These are phyloP conservation scores for Aspergillus carbonarius DNA, from an alignment of 2,329 filamentous ascomycete genomes.

Conservation along the genomic window DNA sequence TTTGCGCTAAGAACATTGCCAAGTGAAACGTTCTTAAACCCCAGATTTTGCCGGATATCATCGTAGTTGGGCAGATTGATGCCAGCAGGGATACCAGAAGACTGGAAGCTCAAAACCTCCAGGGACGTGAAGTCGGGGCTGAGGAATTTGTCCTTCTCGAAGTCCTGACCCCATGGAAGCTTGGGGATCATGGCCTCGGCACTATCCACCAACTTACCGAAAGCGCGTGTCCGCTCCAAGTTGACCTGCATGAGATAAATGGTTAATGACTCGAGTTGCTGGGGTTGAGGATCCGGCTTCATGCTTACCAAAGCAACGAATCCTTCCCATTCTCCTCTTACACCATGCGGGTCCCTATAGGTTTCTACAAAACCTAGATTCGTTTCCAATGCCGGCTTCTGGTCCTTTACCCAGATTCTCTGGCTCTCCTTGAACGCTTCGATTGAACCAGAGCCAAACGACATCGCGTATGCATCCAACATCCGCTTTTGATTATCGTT, in stretches of 20 bases:
- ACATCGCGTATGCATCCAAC: slow-evolving; percentile 71
- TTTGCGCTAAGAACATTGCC: slow-evolving; percentile 92
- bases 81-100: slow-evolving; percentile 61
- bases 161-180: slow-evolving; percentile 81
- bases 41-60: slow-evolving; percentile 60
- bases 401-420: slow-evolving; percentile 78
- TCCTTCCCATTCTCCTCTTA: slow-evolving; percentile 81
- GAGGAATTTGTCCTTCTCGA: slow-evolving; percentile 95
- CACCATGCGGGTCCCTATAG: slow-evolving; percentile 77
- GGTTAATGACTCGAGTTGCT: neutral
- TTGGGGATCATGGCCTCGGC: slow-evolving; percentile 83
- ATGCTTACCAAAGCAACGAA: slow-evolving; percentile 64
- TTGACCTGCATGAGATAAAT: slow-evolving; percentile 57
- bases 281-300: neutral
- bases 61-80: slow-evolving; percentile 61
- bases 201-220: slow-evolving; percentile 77
- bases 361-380: slow-evolving; percentile 86
- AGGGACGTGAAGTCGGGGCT: slow-evolving; percentile 95
- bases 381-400: slow-evolving; percentile 74
- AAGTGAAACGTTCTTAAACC: slow-evolving; percentile 74
- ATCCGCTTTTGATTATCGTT: slow-evolving; percentile 74
- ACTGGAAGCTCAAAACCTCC: slow-evolving; percentile 81
- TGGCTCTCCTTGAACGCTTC: slow-evolving; percentile 78
- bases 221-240: slow-evolving; percentile 83
- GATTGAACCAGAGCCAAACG: slow-evolving; percentile 72